phyloP scores from a whole-genome alignment of 768 basidiomycete species.

The Hypholoma sublateritium region DNA sequence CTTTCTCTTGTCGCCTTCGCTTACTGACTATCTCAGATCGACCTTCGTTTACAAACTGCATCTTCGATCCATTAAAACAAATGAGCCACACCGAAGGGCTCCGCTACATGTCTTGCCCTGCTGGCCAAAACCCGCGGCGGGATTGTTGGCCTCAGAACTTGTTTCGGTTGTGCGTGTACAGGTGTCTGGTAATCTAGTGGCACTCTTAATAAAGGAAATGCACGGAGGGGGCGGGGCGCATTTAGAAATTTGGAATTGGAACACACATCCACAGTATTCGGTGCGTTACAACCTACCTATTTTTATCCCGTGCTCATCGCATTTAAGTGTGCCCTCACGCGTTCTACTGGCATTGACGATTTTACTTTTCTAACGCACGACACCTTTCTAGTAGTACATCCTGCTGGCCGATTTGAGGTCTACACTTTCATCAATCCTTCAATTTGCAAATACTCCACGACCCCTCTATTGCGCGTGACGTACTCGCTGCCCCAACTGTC shows the following conservation, averaged over 20 bases:
- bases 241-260: constrained; percentile 55
- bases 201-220: constrained; percentile 48
- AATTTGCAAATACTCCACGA: constrained; percentile 18
- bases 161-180: constrained; percentile 45
- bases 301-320: constrained; percentile 1
- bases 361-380: constrained; percentile 48
- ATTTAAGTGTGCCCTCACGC: constrained; percentile 39
- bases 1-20: constrained; percentile 5
- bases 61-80: constrained; percentile 49
- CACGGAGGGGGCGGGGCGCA: constrained; percentile 39
- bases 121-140: constrained; percentile 28
- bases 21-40: constrained; percentile 28
- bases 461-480: constrained; percentile 34
- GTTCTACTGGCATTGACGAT: constrained; percentile 47
- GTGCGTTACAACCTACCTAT: constrained; percentile 27
- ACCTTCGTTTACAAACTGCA: constrained; percentile 48
- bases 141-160: constrained; percentile 28
- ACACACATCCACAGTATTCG: constrained; percentile 35
- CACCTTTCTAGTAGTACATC: constrained; percentile 46
- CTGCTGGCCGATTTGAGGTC: constrained; percentile 47
- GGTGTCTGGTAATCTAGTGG: constrained; percentile 45
- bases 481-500: constrained; percentile 45
- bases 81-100: constrained; percentile 49
- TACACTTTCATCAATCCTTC: constrained; percentile 43
- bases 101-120: constrained; percentile 38